Evolutionary conservation across 805 yeast species (phyloP).

Genomic region (Wickerhamomyces chaumierensis): DNA sequence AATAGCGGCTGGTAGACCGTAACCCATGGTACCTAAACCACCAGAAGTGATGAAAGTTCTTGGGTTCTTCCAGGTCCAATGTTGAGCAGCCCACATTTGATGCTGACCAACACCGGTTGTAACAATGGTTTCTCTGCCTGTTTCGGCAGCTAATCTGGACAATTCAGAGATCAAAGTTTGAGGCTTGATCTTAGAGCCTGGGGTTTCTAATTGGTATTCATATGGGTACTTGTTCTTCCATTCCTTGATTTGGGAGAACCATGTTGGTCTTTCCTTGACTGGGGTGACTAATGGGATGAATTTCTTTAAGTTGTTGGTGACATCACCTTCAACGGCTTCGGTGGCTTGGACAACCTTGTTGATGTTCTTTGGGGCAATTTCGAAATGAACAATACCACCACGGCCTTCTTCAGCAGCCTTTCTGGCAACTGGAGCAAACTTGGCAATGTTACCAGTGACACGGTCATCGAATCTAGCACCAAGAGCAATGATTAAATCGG

Average conservation of each 20-base stretch:
- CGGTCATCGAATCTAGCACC: slow-evolving; percentile 99
- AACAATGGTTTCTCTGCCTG: slow-evolving; percentile 67
- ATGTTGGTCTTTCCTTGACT: slow-evolving; percentile 60
- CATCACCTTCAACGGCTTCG: slow-evolving; percentile 96
- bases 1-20: slow-evolving; percentile 93
- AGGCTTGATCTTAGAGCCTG: slow-evolving; percentile 76
- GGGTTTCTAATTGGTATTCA: slow-evolving; percentile 68
- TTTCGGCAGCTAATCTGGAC: slow-evolving; percentile 53
- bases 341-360: slow-evolving; percentile 96
- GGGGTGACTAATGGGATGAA: slow-evolving; percentile 61
- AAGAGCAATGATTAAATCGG: slow-evolving; percentile 85
- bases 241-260: slow-evolving; percentile 63
- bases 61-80: slow-evolving; percentile 88
- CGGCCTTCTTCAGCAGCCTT: slow-evolving; percentile 77
- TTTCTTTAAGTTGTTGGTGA: slow-evolving; percentile 59
- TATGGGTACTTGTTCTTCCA: slow-evolving; percentile 90
- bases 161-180: slow-evolving; percentile 82
- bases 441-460: slow-evolving; percentile 77
- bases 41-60: slow-evolving; percentile 96
- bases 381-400: slow-evolving; percentile 96
- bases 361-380: slow-evolving; percentile 92
- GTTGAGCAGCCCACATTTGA: slow-evolving; percentile 99
- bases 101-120: slow-evolving; percentile 99
- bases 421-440: slow-evolving; percentile 90
- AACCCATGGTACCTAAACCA: slow-evolving; percentile 99